These are phyloP conservation scores for Marchantia polymorpha DNA, from an alignment of 225 moss, liverwort and hornwort species.

Conservation along the genomic window DNA sequence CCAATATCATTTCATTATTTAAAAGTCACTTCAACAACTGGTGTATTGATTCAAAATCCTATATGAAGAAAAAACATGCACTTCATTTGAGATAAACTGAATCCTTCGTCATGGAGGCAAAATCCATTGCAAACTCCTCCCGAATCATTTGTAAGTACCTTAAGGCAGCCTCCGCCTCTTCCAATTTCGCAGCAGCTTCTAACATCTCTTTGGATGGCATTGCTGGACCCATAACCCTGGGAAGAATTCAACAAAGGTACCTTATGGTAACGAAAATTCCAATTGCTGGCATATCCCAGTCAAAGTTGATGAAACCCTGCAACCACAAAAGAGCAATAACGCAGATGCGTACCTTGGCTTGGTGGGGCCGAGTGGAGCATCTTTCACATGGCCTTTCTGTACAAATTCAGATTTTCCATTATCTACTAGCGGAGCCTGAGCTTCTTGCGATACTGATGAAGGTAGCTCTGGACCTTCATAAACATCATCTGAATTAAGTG, in stretches of 20 bases:
- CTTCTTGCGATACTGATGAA: neutral
- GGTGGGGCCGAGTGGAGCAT: conserved; percentile 4
- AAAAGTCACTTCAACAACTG: no score
- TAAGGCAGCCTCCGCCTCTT: conserved; percentile 75
- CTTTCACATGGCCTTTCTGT: neutral
- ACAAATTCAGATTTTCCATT: neutral
- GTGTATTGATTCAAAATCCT: no score
- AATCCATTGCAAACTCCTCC: neutral
- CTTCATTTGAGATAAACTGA: no score
- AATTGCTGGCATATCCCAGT: neutral
- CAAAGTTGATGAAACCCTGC: conserved; percentile 1
- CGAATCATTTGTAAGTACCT: conserved; percentile 39
- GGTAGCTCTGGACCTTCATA: conserved; percentile 23
- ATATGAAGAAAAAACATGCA: no score
- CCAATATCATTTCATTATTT: no score
- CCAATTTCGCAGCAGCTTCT: conserved; percentile 83
- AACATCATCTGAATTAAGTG: neutral
- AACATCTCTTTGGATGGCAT: conserved; percentile 87
- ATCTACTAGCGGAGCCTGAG: neutral
- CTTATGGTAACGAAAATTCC: neutral
- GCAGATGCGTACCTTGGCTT: conserved; percentile 30
- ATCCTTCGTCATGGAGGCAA: neutral
- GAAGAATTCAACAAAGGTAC: neutral
- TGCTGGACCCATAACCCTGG: conserved; percentile 88
- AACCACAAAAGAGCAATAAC: neutral